phyloP scores from a whole-genome alignment of 306 rosid genomes.

The Prunus salicina region DNA sequence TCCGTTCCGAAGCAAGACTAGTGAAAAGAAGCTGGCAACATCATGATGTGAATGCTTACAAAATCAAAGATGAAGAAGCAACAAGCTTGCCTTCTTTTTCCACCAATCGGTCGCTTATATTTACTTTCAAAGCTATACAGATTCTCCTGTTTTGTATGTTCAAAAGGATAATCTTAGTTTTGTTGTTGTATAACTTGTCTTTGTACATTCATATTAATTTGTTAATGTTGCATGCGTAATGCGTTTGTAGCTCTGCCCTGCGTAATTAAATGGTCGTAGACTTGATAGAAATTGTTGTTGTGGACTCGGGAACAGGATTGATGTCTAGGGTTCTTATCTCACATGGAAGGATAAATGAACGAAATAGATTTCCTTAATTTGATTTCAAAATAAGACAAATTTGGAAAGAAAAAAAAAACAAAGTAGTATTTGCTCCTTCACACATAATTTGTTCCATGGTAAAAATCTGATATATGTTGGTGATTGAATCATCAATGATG shows the following conservation, averaged over 20 bases:
- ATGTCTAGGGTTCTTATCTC: not conserved
- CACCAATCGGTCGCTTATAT: not conserved
- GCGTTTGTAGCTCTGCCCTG: not conserved
- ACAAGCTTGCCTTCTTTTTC: slow-evolving; percentile 16
- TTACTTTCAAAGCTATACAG: slow-evolving; percentile 3
- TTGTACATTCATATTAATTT: slow-evolving; percentile 12
- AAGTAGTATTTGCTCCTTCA: not conserved
- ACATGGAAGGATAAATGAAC: not conserved
- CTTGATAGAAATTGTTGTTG: not conserved
- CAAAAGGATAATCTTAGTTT: slow-evolving; percentile 5
- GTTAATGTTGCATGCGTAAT: slow-evolving; percentile 12
- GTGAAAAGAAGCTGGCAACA: slow-evolving; percentile 62
- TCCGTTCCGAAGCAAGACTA: slow-evolving; percentile 84
- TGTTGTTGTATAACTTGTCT: slow-evolving; percentile 10
- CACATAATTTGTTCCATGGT: not conserved
- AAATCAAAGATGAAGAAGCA: slow-evolving; percentile 14
- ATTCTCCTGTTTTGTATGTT: slow-evolving; percentile 4
- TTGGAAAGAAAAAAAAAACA: not conserved
- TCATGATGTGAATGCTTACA: slow-evolving; percentile 29
- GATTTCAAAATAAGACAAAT: not conserved
- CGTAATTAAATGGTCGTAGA: not conserved
- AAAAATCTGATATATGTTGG: too few species aligned
- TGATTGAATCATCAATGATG: not conserved
- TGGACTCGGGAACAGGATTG: not conserved
- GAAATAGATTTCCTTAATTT: not conserved